Evolutionary conservation across 768 basidiomycete genomes (phyloP).

Genomic region (Mycena latifolia): DNA sequence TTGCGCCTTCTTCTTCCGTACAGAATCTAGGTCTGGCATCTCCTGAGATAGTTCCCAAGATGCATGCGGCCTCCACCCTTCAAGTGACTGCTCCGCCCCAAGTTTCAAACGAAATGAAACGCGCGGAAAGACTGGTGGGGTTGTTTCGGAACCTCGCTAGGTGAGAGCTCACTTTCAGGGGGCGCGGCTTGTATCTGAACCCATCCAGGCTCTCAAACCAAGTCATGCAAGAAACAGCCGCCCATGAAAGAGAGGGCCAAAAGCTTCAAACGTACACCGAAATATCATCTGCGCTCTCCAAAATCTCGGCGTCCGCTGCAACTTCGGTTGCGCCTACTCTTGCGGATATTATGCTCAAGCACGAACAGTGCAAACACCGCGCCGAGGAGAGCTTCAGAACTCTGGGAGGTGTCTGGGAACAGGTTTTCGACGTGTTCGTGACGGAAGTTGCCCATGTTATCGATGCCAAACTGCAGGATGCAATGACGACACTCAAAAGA

Average conservation of each 20-base stretch:
- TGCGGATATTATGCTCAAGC: slow-evolving; percentile 56
- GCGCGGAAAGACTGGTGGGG: slow-evolving; percentile 42
- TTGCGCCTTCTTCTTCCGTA: slow-evolving; percentile 17
- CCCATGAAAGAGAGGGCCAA: slow-evolving; percentile 57
- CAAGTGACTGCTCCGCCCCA: background rate
- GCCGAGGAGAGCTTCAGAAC: slow-evolving; percentile 53
- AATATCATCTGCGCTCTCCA: slow-evolving; percentile 61
- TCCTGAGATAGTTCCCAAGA: slow-evolving; percentile 17
- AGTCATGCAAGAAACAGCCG: slow-evolving; percentile 56
- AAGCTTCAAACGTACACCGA: slow-evolving; percentile 64
- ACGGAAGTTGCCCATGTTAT: slow-evolving; percentile 55
- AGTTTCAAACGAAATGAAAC: slow-evolving; percentile 22
- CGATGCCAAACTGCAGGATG: slow-evolving; percentile 46
- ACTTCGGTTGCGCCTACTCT: slow-evolving; percentile 59
- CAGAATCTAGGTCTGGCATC: slow-evolving; percentile 19
- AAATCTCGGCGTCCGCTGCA: slow-evolving; percentile 56
- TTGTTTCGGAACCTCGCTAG: slow-evolving; percentile 58
- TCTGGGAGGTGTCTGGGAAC: slow-evolving; percentile 61
- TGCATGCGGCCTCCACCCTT: background rate
- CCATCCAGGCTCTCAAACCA: slow-evolving; percentile 57
- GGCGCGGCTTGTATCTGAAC: slow-evolving; percentile 26
- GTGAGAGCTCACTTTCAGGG: slow-evolving; percentile 37
- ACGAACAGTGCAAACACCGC: slow-evolving; percentile 56
- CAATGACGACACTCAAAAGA: slow-evolving; percentile 48
- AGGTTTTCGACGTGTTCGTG: slow-evolving; percentile 56